phyloP scores from a whole-genome alignment of 768 basidiomycete species.

The Amylocystis lapponica region DNA sequence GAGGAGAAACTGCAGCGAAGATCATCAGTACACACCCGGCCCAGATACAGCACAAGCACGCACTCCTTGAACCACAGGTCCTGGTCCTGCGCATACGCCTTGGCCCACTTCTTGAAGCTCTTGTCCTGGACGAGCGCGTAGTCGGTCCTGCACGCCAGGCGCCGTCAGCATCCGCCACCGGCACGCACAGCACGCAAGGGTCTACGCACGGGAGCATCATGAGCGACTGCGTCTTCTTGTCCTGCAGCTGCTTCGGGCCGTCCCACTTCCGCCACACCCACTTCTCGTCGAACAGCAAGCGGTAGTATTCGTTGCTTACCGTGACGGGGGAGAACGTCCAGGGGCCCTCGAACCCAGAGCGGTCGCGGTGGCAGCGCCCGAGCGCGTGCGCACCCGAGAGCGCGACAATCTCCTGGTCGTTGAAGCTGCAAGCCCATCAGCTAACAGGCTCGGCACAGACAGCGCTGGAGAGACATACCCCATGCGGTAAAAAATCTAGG shows the following conservation, averaged over 20 bases:
- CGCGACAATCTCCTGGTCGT: conserved; percentile 96
- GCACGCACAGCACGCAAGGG: not conserved
- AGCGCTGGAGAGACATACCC: conserved; percentile 35
- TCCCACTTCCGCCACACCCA: conserved; percentile 96
- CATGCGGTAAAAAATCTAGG: conserved; percentile 86
- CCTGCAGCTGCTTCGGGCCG: conserved; percentile 90
- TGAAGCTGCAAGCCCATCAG: conserved; percentile 46
- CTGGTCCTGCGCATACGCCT: conserved; percentile 82
- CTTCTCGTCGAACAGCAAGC: conserved; percentile 83
- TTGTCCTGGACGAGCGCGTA: conserved; percentile 88
- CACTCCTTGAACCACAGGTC: conserved; percentile 93
- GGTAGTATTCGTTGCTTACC: conserved; percentile 82
- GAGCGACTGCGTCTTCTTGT: conserved; percentile 80
- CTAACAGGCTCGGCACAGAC: not conserved
- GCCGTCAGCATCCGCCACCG: not conserved
- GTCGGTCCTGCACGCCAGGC: conserved; percentile 55
- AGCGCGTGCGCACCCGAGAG: conserved; percentile 93
- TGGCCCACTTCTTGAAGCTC: conserved; percentile 83
- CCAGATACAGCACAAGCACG: conserved; percentile 24
- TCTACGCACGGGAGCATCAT: conserved; percentile 92
- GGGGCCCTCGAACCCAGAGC: conserved; percentile 81
- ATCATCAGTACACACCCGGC: conserved; percentile 3
- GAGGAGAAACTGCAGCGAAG: conserved; percentile 63
- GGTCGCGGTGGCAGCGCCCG: conserved; percentile 87
- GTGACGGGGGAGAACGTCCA: conserved; percentile 94